These are phyloP conservation scores for Penstemon eatonii DNA, from an alignment of 257 asterid species.

Conservation along the genomic window DNA sequence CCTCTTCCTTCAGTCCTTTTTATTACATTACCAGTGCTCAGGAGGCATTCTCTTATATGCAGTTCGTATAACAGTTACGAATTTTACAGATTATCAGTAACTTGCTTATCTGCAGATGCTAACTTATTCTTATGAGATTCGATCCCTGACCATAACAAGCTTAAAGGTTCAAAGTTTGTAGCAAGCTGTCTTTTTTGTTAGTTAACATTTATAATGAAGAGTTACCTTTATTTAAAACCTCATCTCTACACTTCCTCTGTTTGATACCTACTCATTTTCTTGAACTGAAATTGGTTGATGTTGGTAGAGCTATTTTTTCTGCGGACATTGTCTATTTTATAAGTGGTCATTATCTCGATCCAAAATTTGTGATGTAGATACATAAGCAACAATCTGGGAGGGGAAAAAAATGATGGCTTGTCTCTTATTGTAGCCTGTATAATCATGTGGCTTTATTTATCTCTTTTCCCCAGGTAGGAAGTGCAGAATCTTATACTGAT, in stretches of 20 bases:
- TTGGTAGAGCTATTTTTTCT: constrained; percentile 2
- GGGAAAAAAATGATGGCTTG: constrained; percentile 8
- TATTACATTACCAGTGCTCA: neutral
- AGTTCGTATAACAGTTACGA: neutral
- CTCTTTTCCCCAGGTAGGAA: constrained; percentile 49
- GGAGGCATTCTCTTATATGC: neutral
- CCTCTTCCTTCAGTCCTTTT: neutral
- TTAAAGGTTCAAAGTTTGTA: neutral
- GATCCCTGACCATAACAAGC: neutral
- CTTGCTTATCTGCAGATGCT: neutral
- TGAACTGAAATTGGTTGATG: constrained; percentile 8
- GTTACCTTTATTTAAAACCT: neutral
- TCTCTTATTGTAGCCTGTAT: constrained; percentile 19
- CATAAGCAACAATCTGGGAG: neutral
- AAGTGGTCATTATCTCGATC: constrained; percentile 1
- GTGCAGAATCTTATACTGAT: constrained; percentile 72
- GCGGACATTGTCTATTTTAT: neutral
- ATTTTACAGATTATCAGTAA: neutral
- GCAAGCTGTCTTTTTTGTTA: neutral
- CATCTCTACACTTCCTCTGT: neutral
- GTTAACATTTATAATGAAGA: neutral
- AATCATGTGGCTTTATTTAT: constrained; percentile 10
- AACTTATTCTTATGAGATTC: constrained; percentile 9
- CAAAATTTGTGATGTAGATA: neutral
- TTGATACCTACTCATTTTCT: neutral